Percentiles rank a stretch among this genome's conserved stretches.
Evolutionary conservation across 768 basidiomycete genomes (phyloP).

Genomic region (Coprinopsis strossmayeri): DNA sequence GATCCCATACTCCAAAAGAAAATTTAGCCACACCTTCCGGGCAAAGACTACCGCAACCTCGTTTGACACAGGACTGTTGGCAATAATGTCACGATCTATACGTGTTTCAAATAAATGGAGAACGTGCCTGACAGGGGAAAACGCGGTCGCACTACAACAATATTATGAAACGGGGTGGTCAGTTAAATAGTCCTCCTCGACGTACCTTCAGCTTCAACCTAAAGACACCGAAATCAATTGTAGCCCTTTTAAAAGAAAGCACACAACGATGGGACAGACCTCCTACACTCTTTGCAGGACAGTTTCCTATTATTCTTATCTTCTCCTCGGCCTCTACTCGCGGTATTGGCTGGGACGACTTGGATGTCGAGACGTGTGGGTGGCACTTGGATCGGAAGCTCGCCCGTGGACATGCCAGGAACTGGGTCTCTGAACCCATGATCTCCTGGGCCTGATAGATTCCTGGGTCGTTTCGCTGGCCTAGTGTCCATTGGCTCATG

Average conservation of each 20-base stretch:
- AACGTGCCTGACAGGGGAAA: slow-evolving; percentile 51
- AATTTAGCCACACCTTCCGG: slow-evolving; percentile 54
- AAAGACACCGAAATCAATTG: slow-evolving; percentile 4
- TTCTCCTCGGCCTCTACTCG: not conserved
- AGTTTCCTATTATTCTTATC: slow-evolving; percentile 29
- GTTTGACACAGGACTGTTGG: slow-evolving; percentile 52
- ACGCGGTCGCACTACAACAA: slow-evolving; percentile 52
- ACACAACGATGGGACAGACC: slow-evolving; percentile 24
- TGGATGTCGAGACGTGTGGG: slow-evolving; percentile 2
- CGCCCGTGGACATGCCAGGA: not conserved
- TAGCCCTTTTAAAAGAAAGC: too few species aligned
- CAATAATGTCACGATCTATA: slow-evolving; percentile 14
- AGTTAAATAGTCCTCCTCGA: not conserved
- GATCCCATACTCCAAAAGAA: too few species aligned
- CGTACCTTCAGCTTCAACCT: slow-evolving; percentile 47
- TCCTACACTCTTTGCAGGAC: slow-evolving; percentile 47
- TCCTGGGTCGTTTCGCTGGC: slow-evolving; percentile 28
- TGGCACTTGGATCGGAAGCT: not conserved
- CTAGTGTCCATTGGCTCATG: slow-evolving; percentile 14
- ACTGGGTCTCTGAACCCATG: slow-evolving; percentile 7
- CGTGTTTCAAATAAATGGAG: slow-evolving; percentile 2
- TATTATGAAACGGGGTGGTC: not conserved
- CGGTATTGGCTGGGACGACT: not conserved
- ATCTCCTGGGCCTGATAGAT: slow-evolving; percentile 16
- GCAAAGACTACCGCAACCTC: slow-evolving; percentile 58